phyloP scores from a whole-genome alignment of 495 filamentous ascomycete species.

The Trichodelitschia bisporula region DNA sequence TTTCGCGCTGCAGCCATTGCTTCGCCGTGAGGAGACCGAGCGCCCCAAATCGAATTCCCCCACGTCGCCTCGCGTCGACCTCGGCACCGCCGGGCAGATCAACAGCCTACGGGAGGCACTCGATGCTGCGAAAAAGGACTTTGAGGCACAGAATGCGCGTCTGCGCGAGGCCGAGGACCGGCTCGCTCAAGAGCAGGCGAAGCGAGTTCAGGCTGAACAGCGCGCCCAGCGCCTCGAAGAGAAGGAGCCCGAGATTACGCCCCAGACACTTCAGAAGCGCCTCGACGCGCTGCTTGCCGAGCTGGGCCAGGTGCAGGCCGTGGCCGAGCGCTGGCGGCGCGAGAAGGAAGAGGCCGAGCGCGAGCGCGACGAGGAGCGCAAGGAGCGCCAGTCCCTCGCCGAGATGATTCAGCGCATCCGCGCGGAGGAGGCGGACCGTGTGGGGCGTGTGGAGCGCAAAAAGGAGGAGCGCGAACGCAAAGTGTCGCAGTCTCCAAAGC shows the following conservation, averaged over 20 bases:
- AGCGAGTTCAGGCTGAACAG: slow-evolving; percentile 63
- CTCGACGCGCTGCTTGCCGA: slow-evolving; percentile 60
- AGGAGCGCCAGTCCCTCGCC: slow-evolving; percentile 43
- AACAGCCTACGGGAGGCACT: slow-evolving; percentile 59
- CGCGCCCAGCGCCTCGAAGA: slow-evolving; percentile 44
- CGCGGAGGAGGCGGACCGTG: slow-evolving; percentile 30
- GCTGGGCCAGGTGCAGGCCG: slow-evolving; percentile 58
- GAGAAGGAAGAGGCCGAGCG: slow-evolving; percentile 61
- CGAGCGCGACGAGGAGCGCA: slow-evolving; percentile 48
- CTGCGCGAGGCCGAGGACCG: slow-evolving; percentile 63
- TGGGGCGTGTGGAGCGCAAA: slow-evolving; percentile 3
- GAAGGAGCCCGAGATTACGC: slow-evolving; percentile 18
- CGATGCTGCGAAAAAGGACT: slow-evolving; percentile 51
- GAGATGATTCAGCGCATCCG: slow-evolving; percentile 77
- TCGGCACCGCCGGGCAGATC: slow-evolving; percentile 41
- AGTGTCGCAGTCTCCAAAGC: no score
- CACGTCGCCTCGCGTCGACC: slow-evolving; percentile 10
- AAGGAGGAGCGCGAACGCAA: no score
- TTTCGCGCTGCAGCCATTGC: slow-evolving; percentile 22
- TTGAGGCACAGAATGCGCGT: slow-evolving; percentile 52
- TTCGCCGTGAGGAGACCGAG: slow-evolving; percentile 56
- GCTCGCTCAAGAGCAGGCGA: slow-evolving; percentile 52
- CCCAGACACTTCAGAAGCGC: slow-evolving; percentile 33
- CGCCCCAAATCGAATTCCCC: slow-evolving; percentile 35
- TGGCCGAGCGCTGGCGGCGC: slow-evolving; percentile 51